Evolutionary conservation across 768 basidiomycete genomes (phyloP).

Genomic region (Coprinopsis sp.): DNA sequence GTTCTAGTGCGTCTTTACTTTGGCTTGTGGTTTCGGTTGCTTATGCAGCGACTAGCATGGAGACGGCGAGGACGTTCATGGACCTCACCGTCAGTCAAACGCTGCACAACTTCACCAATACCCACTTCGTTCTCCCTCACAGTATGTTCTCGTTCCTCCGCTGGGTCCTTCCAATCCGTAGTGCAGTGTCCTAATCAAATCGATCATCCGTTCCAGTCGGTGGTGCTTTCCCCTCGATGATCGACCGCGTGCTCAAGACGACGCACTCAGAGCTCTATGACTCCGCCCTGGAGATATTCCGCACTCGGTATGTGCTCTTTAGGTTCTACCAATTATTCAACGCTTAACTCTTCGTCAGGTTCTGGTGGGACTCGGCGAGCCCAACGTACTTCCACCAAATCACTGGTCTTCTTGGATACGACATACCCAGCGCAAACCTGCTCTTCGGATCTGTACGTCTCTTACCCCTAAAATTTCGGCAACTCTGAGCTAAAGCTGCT

Average conservation of each 20-base stretch:
- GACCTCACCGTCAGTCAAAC: slow-evolving; percentile 25
- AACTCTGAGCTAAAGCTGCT: neutral
- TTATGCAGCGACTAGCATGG: slow-evolving; percentile 18
- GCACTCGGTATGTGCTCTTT: slow-evolving; percentile 21
- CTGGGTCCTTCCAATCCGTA: neutral
- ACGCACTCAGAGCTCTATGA: slow-evolving; percentile 25
- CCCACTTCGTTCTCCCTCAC: slow-evolving; percentile 32
- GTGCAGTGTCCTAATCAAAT: neutral
- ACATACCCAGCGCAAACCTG: slow-evolving; percentile 27
- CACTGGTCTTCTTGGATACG: slow-evolving; percentile 26
- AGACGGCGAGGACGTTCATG: slow-evolving; percentile 28
- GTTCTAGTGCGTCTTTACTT: slow-evolving; percentile 24
- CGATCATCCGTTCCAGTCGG: slow-evolving; percentile 18
- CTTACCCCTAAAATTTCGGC: neutral
- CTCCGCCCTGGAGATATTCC: slow-evolving; percentile 28
- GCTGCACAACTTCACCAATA: slow-evolving; percentile 31
- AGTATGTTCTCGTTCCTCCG: slow-evolving; percentile 17
- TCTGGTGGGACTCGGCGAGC: slow-evolving; percentile 37
- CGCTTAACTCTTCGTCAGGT: slow-evolving; percentile 14
- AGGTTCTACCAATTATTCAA: neutral
- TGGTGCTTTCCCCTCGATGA: slow-evolving; percentile 29
- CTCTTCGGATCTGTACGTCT: slow-evolving; percentile 31
- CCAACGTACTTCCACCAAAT: slow-evolving; percentile 34
- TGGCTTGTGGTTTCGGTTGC: neutral
- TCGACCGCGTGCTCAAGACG: slow-evolving; percentile 32